phyloP scores from a whole-genome alignment of 2,329 filamentous ascomycete genomes.

The Aspergillus pseudotamarii region DNA sequence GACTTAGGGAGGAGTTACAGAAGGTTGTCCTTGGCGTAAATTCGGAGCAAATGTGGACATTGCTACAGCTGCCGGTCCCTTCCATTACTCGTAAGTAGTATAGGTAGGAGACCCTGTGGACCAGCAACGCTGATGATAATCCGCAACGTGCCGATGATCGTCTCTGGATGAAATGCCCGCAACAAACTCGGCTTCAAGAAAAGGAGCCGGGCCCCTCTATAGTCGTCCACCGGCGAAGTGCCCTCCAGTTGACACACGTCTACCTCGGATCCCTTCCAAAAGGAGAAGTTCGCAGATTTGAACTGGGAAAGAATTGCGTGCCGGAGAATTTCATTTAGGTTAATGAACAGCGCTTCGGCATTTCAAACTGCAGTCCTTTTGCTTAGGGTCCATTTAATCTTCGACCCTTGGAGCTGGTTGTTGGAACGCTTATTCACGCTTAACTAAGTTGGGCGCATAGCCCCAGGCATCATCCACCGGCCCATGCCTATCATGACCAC shows the following conservation, averaged over 20 bases:
- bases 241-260: constrained; percentile 19
- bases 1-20: constrained; percentile 6
- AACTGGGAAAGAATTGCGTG: constrained; percentile 16
- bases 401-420: constrained; percentile 6
- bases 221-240: constrained; percentile 12
- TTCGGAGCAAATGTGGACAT: not conserved
- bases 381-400: constrained; percentile 7
- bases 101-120: not conserved
- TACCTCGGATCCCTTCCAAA: constrained; percentile 27
- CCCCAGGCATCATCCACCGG: not conserved
- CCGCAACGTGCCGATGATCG: not conserved
- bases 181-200: constrained; percentile 3
- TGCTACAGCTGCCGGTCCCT: not conserved
- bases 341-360: constrained; percentile 17
- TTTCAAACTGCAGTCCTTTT: constrained; percentile 14
- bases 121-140: not conserved
- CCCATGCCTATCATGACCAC: not conserved
- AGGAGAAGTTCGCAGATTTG: constrained; percentile 23
- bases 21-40: constrained; percentile 16
- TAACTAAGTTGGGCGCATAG: constrained; percentile 2
- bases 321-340: constrained; percentile 18
- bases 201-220: not conserved
- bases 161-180: not conserved
- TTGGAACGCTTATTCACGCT: constrained; percentile 6
- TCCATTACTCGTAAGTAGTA: not conserved